Evolutionary conservation across 2,329 filamentous ascomycete genomes (phyloP), one percentile per base, ranked within the genome.

Genomic region (Ophiocordyceps sinensis): DNA sequence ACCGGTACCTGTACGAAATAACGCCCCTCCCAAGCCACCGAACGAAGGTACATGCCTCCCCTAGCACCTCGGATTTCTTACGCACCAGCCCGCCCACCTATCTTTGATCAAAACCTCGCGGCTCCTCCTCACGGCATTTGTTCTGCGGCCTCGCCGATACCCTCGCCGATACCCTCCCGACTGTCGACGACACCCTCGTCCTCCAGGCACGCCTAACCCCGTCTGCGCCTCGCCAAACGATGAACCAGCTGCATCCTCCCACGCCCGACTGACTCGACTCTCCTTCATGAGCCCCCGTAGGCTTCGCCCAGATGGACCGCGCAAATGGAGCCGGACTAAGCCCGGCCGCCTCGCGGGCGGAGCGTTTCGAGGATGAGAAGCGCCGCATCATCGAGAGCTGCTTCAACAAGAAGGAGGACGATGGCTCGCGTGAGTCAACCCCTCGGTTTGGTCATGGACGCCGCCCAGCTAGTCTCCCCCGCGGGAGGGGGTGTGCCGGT

Each of bases 301-400:
- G 39, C 36, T 38, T 36, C 42, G 39, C 28, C 47, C 47, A 51
- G 44, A 64, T 64, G 61, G 61, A 64, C 53, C 59, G 58, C 57
- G 53, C 58, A 52, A 62, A 61, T 47, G 60, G 58, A 51, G 53
- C 53, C 47, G 55, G 57, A 50, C 53, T 54, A 43, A 54, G 53
- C 49, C 50, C 57, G 42, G 53, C 58, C 49, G 51, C 53, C 50
- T 57, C 49, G 46, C 59, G 60, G 51, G 89, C 89, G 42, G 86
- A 94, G 66, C 77, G 78, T 53, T 98, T 96, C 60, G 91, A 98
- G 62, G 87, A 96, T 57, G 91, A 98, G 71, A 94, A 95, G 71
- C 75, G 77, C 59, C 79, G 91, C 58, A 95, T 98, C 54, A 82
- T 94, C 49, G 84, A 94, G 47, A 94, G 85, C 63, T 95, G 88